phyloP scores from a whole-genome alignment of 2,329 filamentous ascomycete genomes.

The Pyricularia pennisetigena region DNA sequence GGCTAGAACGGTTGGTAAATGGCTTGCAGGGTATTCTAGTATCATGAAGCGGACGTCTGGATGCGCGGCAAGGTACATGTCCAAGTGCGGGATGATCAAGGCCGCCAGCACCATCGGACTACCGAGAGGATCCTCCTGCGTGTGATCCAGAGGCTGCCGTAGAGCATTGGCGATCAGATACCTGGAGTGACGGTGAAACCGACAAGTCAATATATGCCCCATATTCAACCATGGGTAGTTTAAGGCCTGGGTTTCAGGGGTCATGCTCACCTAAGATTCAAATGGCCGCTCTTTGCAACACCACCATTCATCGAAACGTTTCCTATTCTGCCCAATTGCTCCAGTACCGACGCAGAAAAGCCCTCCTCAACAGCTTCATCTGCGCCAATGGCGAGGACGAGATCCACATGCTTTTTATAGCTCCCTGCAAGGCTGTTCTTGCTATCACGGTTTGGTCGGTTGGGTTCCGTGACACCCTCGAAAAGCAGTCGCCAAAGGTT shows the following conservation, averaged over 20 bases:
- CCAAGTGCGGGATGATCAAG: constrained; percentile 49
- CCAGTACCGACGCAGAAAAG: constrained; percentile 36
- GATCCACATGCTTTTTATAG: constrained; percentile 32
- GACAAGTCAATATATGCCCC: neutral
- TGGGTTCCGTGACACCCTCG: constrained; percentile 22
- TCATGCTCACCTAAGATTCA: constrained; percentile 46
- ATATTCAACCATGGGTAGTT: too few species aligned
- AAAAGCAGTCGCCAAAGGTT: constrained; percentile 45
- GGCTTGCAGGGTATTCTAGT: constrained; percentile 46
- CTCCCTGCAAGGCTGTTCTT: constrained; percentile 6
- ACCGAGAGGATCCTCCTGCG: constrained; percentile 42
- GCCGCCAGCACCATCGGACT: constrained; percentile 45
- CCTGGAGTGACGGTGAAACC: constrained; percentile 21
- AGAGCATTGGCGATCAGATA: constrained; percentile 52
- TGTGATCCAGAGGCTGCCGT: constrained; percentile 43
- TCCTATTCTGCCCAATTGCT: constrained; percentile 45
- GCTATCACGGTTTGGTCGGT: constrained; percentile 8
- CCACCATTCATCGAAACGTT: constrained; percentile 32
- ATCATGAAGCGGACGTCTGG: constrained; percentile 44
- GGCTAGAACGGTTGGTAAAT: constrained; percentile 46
- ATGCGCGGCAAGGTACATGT: constrained; percentile 46
- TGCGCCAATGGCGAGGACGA: constrained; percentile 50
- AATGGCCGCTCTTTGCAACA: constrained; percentile 38
- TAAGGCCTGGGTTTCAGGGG: too few species aligned
- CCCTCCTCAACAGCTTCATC: constrained; percentile 42